Percentiles rank a stretch among this genome's conserved stretches.
These are phyloP conservation scores for Xylaria digitata DNA, from an alignment of 2,329 filamentous ascomycete species.

Conservation along the genomic window DNA sequence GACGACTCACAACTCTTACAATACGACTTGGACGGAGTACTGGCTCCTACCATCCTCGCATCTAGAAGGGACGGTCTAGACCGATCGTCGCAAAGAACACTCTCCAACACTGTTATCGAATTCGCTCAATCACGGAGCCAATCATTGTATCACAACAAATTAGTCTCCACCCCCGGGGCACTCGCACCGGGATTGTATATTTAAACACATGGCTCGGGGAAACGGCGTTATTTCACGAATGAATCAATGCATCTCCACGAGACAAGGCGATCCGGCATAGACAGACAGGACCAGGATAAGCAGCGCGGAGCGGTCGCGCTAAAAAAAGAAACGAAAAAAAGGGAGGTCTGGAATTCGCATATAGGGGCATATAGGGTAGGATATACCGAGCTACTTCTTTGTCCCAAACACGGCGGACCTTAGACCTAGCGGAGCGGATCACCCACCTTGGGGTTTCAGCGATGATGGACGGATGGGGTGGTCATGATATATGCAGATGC, in stretches of 20 bases:
- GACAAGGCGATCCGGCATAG: conserved; percentile 13
- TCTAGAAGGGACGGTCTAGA: not conserved
- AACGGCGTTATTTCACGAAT: conserved; percentile 24
- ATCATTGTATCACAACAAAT: conserved; percentile 22
- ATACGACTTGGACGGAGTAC: not conserved
- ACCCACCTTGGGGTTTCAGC: not conserved
- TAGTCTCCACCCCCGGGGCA: not conserved
- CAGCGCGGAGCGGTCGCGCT: not conserved
- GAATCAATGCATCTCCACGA: conserved; percentile 24
- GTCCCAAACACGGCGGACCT: not conserved
- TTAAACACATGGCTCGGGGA: conserved; percentile 4
- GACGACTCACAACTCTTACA: conserved; percentile 13
- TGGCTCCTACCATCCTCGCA: not conserved
- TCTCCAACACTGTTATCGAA: not conserved
- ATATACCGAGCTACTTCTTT: not conserved
- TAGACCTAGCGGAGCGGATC: not conserved
- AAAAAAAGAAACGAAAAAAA: no score
- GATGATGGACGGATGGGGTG: no score
- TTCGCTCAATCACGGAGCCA: not conserved
- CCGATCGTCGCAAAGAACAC: not conserved
- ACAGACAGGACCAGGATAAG: conserved; percentile 15
- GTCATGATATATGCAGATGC: no score
- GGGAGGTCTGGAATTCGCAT: not conserved
- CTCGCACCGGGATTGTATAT: conserved; percentile 14
- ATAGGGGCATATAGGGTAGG: not conserved